phyloP scores from a whole-genome alignment of 106 monocot genomes.

The Acorus calamus region DNA sequence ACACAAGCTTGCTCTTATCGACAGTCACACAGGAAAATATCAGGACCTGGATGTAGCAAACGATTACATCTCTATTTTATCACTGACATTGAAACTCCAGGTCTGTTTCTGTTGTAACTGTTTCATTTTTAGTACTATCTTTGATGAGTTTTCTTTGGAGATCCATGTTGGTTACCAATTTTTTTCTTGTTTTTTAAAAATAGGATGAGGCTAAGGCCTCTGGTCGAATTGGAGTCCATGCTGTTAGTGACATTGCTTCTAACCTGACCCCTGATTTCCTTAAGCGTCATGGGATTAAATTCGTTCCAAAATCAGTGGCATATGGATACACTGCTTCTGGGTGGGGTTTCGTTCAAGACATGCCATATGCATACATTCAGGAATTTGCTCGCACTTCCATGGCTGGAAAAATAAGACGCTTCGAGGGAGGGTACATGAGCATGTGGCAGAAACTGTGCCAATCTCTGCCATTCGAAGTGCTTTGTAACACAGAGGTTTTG shows the following conservation, averaged over 20 bases:
- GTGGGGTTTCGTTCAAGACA: conserved; percentile 49
- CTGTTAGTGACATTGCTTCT: conserved; percentile 25
- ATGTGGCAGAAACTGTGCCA: conserved; percentile 43
- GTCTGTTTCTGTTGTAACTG: not conserved
- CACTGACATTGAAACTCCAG: conserved; percentile 42
- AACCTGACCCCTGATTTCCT: conserved; percentile 35
- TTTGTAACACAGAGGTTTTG: conserved; percentile 36
- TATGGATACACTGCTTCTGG: conserved; percentile 55
- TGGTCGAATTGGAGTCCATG: conserved; percentile 30
- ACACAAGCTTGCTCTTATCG: conserved; percentile 42
- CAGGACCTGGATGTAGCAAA: conserved; percentile 35
- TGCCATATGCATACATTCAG: conserved; percentile 54
- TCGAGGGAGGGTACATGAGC: conserved; percentile 38
- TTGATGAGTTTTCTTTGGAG: no score
- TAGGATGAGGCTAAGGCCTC: conserved; percentile 40
- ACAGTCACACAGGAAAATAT: conserved; percentile 33
- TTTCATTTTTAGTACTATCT: not conserved
- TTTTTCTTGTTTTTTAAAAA: not conserved
- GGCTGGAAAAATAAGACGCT: conserved; percentile 47
- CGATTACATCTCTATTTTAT: conserved; percentile 35
- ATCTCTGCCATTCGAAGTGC: conserved; percentile 39
- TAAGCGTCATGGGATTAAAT: conserved; percentile 17
- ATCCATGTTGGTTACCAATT: no score
- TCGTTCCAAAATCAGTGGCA: conserved; percentile 42
- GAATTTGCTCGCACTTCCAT: conserved; percentile 47